Evolutionary conservation across 768 basidiomycete species (phyloP).

Genomic region (Porphyrellus cyaneotinctus): DNA sequence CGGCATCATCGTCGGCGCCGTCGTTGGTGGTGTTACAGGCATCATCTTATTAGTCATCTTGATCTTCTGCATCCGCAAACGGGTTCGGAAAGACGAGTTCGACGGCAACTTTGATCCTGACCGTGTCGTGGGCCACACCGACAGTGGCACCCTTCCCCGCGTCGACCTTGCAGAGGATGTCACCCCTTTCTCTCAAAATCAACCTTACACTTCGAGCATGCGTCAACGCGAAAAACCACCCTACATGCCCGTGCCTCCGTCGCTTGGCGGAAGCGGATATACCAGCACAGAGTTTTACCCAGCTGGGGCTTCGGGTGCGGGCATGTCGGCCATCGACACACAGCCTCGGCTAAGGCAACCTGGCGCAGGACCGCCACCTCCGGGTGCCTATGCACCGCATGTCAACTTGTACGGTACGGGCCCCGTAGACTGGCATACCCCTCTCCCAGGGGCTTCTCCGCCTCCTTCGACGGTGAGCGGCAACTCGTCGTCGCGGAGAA

Average conservation of each 20-base stretch:
- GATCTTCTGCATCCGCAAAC: slow-evolving; percentile 28
- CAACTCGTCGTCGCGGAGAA: slow-evolving; percentile 2
- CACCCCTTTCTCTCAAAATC: slow-evolving; percentile 19
- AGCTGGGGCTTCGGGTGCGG: neutral
- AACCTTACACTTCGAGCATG: slow-evolving; percentile 16
- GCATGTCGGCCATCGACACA: neutral
- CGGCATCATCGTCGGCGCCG: slow-evolving; percentile 48
- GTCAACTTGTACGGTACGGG: slow-evolving; percentile 12
- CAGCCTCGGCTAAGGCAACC: slow-evolving; percentile 11
- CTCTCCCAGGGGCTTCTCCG: slow-evolving; percentile 18
- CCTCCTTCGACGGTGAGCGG: slow-evolving; percentile 22
- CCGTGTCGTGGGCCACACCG: slow-evolving; percentile 31
- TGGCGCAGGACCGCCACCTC: neutral
- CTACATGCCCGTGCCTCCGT: slow-evolving; percentile 3
- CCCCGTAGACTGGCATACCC: slow-evolving; percentile 18
- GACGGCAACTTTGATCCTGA: slow-evolving; percentile 51
- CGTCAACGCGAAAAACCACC: slow-evolving; percentile 20
- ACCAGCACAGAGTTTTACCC: slow-evolving; percentile 10
- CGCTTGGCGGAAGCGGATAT: neutral
- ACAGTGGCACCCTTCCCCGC: slow-evolving; percentile 25
- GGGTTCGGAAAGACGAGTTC: slow-evolving; percentile 36
- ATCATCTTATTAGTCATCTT: slow-evolving; percentile 28
- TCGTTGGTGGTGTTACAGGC: slow-evolving; percentile 44
- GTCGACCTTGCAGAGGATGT: slow-evolving; percentile 31
- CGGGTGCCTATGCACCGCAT: slow-evolving; percentile 2